Base-by-base conservation (phyloP, 306 rosid genomes). In the Oxytropis ochrocephala region DNA sequence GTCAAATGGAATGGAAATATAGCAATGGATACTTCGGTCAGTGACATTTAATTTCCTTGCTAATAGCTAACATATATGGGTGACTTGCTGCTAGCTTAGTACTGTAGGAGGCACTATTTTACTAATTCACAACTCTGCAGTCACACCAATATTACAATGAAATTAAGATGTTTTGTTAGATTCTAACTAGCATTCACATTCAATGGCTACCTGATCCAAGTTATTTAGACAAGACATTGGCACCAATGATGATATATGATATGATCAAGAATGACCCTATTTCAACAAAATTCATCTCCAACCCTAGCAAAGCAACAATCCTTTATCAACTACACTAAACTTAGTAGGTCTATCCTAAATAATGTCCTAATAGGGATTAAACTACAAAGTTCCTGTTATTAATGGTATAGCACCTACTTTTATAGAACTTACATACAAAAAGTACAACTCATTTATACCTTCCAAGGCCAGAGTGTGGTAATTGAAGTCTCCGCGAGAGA, bases 401-500 rank as follows among this genome's bases (percentile, higher is more conserved):
- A 49, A 24, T 36, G 43, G 44, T 55, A 64, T 41, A 27, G 44
- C 54, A 17, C 44, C 43, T 13, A 38, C 29, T 69, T 21, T 47
- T 17, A 54, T 38, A 71, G 13, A 70, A 49, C 70, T 42, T 39
- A 21, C 7, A 67, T 39, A 36, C 3, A 46, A 30, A 69, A 44
- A 21, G 43, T 60, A 48, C 10, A 24, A 58, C 46, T 65, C 69
- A 47, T 39, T 39, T 24, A 53, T 83, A 95, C 99, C 96, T 95
- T 95, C 99, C 99, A 95, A 74, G 99, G 99, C 99, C 99, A 95
- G 56, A 95, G 88, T 3, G 96, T 95, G 35, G 97, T 95, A 72
- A 95, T 95, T 27, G 99, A 87, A 70, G 99, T 95, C 95, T 95
- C 99, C 0, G 97, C 99, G 95, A 95, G 74, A n/a, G 99, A 95